Evolutionary conservation across 106 monocot species (phyloP), one percentile per base, ranked within the genome.

Genomic region (Allium fistulosum): DNA sequence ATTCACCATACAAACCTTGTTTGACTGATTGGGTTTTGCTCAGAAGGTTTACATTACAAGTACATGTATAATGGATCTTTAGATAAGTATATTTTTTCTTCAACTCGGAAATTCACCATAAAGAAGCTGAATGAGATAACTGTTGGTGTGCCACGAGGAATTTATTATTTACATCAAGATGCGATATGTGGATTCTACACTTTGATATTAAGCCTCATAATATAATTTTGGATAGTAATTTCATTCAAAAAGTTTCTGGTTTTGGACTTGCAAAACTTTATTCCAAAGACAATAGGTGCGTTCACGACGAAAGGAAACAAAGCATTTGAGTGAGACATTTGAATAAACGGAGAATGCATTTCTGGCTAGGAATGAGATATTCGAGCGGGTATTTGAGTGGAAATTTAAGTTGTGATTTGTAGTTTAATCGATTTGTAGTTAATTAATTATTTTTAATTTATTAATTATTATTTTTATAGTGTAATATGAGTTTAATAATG

Each of bases 1-100:
- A 87, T 87, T 28, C 76, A 83, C 55, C 86, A 87, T 52, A 26
- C 67, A 9, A 82, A 86, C 17, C 46, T 82, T 4, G 80, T 82
- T 8, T 50, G 66, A 14, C 77, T 87, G 10, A 17, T 83, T 4
- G 80, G 83, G 7, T 87, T 71, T 49, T 83, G 87, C 59, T 77
- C 87, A 1, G 87, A 87, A 10, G 77, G 74, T 26, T 55, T 66
- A 47, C 74, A 71, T 18, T 83, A 78, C 11, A 8, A 63, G 4
- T 63, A 10, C 65, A 65, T 73, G 73, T 26, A 18, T 7, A 73
- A 65, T 22, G 73, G 73, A 5, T 73, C 56, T 1, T 53, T 73
- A 2, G 73, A 73, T 9, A 73, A 65, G 64, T 65, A 65, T 48
- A 63, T 73, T 14, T 57, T 53, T 48, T 73, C 73, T 7, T 50